Percentiles rank a stretch among this genome's conserved stretches.
phyloP scores from a whole-genome alignment of 768 basidiomycete genomes.

The Tephrocybe sp. region DNA sequence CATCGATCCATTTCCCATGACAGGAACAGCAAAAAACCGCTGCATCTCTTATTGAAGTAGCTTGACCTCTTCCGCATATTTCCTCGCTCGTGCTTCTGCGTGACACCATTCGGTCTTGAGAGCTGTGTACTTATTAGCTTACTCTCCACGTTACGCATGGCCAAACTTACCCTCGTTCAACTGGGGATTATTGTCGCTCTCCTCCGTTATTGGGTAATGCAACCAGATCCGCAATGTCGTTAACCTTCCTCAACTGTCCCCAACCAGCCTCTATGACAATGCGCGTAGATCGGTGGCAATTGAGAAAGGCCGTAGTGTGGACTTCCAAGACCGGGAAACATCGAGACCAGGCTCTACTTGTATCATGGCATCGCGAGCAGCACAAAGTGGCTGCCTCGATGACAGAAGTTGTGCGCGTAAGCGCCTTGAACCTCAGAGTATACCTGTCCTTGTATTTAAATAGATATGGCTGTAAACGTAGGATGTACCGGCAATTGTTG shows the following conservation, averaged over 20 bases:
- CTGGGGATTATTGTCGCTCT: background rate
- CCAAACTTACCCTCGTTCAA: background rate
- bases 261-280: background rate
- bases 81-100: conserved; percentile 13
- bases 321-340: too few relatives aligned
- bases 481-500: background rate
- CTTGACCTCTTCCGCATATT: conserved; percentile 21
- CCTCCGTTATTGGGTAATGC: background rate
- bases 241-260: background rate
- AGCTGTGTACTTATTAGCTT: background rate
- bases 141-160: background rate
- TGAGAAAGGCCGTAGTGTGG: background rate
- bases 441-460: conserved; percentile 6
- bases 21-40: too few relatives aligned
- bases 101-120: conserved; percentile 22
- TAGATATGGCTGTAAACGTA: too few relatives aligned
- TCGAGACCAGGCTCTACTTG: too few relatives aligned
- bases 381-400: too few relatives aligned
- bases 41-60: too few relatives aligned
- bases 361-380: too few relatives aligned
- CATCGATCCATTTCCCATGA: too few relatives aligned
- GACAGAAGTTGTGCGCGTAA: too few relatives aligned
- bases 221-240: background rate
- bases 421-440: background rate
- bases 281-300: background rate